Evolutionary conservation across 805 yeast species (phyloP), one percentile per base, ranked within the genome.

Genomic region (Torulaspora gathmanii): DNA sequence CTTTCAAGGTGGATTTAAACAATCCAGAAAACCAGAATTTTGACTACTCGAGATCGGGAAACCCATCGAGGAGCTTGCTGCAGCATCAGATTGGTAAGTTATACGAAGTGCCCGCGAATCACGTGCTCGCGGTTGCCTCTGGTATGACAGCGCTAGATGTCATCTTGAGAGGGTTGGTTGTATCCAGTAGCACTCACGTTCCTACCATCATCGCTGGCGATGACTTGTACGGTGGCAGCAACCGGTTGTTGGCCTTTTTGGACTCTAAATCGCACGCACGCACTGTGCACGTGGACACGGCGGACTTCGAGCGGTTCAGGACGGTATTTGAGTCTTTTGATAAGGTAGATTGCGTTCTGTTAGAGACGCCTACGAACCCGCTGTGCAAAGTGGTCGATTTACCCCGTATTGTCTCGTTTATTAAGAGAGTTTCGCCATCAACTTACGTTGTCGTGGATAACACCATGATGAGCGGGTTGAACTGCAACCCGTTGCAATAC

Each of bases 61-160:
- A 90, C 68, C 98, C 98, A 19, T 87, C 97, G 1, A 75, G 98
- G 64, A 78, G 91, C 0, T 77, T 78, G 33, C 68, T 89, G 48
- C 96, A 90, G 64, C 71, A 77, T 37, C 95, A 90, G 56, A 61
- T 90, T 57, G 83, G 86, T 29, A 78, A 79, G 51, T 75, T 90
- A 54, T 58, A 58, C 40, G 53, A 47, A 15, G 87, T 88, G 83
- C 77, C 77, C 56, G 90, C 95, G n/a, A 67, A 75, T 23, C 75
- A 82, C 40, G 80, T 87, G 1, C 83, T 77, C 57, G 95, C 95
- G 4, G 95, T 89, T 9, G 79, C 89, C 39, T 79, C 89, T 38
- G 98, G 98, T 20, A 90, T 90, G 98, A 83, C 95, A 2, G 89
- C 95, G 45, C 71, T 87, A 51, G 97, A 91, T 61, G 90, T 88